These are phyloP conservation scores for Calonectria hongkongensis DNA, from an alignment of 2,329 filamentous ascomycete species.

Conservation along the genomic window DNA sequence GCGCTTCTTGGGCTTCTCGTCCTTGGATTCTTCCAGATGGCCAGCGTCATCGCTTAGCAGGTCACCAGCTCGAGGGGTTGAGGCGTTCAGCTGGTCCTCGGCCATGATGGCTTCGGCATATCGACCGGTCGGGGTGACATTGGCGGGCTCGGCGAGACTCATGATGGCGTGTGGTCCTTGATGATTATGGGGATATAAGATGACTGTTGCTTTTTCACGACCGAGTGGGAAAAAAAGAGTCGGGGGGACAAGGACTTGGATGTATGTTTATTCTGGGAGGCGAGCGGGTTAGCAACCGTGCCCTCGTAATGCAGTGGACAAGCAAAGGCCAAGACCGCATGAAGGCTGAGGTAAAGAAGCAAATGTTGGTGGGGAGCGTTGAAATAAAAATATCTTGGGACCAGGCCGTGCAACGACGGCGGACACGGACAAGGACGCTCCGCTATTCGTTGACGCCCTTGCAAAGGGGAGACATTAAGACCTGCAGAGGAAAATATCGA, in stretches of 20 bases:
- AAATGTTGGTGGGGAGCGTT: constrained; percentile 21
- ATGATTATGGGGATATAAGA: constrained; percentile 19
- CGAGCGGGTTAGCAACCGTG: constrained; percentile 32
- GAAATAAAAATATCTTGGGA: constrained; percentile 40
- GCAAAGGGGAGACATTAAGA: constrained; percentile 49
- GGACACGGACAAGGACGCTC: constrained; percentile 37
- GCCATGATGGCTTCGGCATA: constrained; percentile 49
- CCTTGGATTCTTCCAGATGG: constrained; percentile 45
- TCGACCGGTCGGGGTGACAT: constrained; percentile 45
- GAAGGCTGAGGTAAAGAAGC: constrained; percentile 31
- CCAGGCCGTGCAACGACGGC: constrained; percentile 48
- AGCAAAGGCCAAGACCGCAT: constrained; percentile 31
- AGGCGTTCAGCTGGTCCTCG: constrained; percentile 55
- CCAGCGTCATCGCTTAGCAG: constrained; percentile 66
- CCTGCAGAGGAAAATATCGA: constrained; percentile 46
- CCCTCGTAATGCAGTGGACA: constrained; percentile 29
- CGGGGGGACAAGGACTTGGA: constrained; percentile 2
- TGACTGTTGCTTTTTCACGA: constrained; percentile 24
- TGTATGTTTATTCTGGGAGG: constrained; percentile 23
- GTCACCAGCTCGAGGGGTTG: constrained; percentile 57
- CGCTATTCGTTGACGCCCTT: constrained; percentile 47
- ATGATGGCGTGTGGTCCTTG: constrained; percentile 46
- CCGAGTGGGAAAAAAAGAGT: constrained; percentile 5
- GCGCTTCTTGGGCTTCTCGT: constrained; percentile 70
- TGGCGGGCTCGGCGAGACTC: constrained; percentile 57